Percentiles rank a stretch among this genome's conserved stretches.
These are phyloP conservation scores for Allium sativum DNA, from an alignment of 106 monocot genomes.

Conservation along the genomic window DNA sequence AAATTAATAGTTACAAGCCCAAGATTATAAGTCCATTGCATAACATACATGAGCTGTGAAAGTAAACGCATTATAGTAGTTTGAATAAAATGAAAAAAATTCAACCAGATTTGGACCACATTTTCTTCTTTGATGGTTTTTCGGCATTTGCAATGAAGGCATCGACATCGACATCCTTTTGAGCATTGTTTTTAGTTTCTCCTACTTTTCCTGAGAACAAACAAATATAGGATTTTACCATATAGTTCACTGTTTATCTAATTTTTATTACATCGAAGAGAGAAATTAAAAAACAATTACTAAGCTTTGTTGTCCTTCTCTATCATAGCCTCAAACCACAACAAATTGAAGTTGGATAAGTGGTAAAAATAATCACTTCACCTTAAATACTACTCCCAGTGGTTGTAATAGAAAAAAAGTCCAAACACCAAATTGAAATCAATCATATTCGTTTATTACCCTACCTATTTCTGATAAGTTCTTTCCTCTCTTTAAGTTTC, in stretches of 20 bases:
- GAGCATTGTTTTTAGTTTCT: slow-evolving; percentile 38
- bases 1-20: background rate
- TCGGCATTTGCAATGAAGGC: slow-evolving; percentile 46
- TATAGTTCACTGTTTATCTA: background rate
- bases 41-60: background rate
- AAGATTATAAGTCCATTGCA: background rate
- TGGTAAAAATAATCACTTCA: background rate
- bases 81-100: no score
- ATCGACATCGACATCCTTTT: slow-evolving; percentile 43
- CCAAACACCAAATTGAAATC: background rate
- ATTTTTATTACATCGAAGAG: background rate
- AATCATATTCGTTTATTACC: no score
- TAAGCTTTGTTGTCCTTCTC: background rate
- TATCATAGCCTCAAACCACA: background rate
- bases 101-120: slow-evolving; percentile 10
- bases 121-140: slow-evolving; percentile 32
- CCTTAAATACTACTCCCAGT: background rate
- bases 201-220: slow-evolving; percentile 60
- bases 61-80: background rate
- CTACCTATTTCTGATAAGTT: no score
- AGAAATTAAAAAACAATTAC: background rate
- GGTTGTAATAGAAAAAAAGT: background rate
- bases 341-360: background rate
- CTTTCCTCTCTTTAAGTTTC: no score
- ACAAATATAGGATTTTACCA: background rate